Percentiles rank a stretch among this genome's conserved stretches.
phyloP scores from a whole-genome alignment of 1,284 basidiomycete genomes.

The Naganishia sp. region DNA sequence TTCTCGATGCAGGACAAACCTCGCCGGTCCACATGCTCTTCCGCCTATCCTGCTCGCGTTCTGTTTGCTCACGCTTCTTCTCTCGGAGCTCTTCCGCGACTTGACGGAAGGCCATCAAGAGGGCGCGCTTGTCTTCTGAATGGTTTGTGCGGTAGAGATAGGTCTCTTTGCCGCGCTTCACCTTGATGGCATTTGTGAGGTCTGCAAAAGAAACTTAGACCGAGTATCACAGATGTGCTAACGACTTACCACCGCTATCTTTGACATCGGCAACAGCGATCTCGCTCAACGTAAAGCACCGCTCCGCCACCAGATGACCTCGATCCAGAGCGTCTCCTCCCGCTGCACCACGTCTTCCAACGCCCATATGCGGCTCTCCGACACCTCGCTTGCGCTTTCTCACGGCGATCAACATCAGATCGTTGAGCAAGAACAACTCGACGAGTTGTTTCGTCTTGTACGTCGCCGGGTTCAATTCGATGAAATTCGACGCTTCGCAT shows the following conservation, averaged over 20 bases:
- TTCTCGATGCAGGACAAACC: constrained; percentile 54
- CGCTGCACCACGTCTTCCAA: constrained; percentile 45
- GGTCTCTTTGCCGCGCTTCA: constrained; percentile 87
- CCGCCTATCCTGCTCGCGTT: constrained; percentile 82
- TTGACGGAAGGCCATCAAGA: constrained; percentile 82
- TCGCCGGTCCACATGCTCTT: constrained; percentile 73
- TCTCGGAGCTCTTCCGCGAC: constrained; percentile 87
- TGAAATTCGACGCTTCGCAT: constrained; percentile 78
- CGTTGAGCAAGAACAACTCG: constrained; percentile 87
- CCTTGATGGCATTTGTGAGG: constrained; percentile 94
- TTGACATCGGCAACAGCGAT: constrained; percentile 94
- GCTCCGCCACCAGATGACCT: constrained; percentile 77
- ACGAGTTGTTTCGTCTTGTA: constrained; percentile 88
- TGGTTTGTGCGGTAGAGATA: constrained; percentile 87
- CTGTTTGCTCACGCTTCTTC: constrained; percentile 85
- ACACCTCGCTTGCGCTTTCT: constrained; percentile 55
- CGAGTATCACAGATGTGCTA: background rate
- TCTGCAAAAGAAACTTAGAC: constrained; percentile 56
- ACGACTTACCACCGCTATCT: constrained; percentile 75
- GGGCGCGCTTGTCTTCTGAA: constrained; percentile 77
- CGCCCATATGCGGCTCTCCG: constrained; percentile 56
- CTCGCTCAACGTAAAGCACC: constrained; percentile 87
- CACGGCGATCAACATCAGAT: constrained; percentile 83
- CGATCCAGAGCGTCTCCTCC: constrained; percentile 40
- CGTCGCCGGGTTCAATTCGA: constrained; percentile 88